phyloP scores from a whole-genome alignment of 2,329 filamentous ascomycete species.

The Fusarium drepaniforme region DNA sequence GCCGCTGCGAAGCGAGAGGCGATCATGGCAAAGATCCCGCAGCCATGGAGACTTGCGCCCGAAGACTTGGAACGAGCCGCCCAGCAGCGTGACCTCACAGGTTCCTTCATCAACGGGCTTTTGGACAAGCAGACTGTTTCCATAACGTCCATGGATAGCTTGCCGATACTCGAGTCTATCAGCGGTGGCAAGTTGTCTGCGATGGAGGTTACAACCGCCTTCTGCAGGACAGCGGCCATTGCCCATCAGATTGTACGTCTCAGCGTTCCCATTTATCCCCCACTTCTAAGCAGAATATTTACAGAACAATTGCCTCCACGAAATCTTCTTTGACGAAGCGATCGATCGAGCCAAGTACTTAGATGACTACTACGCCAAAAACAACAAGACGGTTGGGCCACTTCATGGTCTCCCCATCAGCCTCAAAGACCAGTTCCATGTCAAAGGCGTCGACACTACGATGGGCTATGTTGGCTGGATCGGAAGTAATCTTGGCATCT shows the following conservation, averaged over 20 bases:
- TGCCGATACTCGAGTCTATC: slow-evolving; percentile 8
- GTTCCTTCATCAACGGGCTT: slow-evolving; percentile 34
- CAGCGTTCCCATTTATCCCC: not conserved
- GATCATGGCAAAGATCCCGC: slow-evolving; percentile 30
- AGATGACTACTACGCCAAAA: slow-evolving; percentile 17
- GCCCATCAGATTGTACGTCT: slow-evolving; percentile 66
- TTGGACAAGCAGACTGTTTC: slow-evolving; percentile 7
- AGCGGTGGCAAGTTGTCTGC: slow-evolving; percentile 19
- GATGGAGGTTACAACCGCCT: slow-evolving; percentile 62
- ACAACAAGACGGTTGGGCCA: slow-evolving; percentile 26
- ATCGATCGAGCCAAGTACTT: slow-evolving; percentile 22
- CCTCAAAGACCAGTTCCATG: slow-evolving; percentile 71
- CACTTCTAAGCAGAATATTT: not conserved
- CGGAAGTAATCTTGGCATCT: slow-evolving; percentile 16
- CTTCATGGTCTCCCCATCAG: slow-evolving; percentile 41
- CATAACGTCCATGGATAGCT: slow-evolving; percentile 23
- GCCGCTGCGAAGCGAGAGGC: slow-evolving; percentile 34
- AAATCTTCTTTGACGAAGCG: slow-evolving; percentile 36
- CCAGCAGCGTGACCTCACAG: slow-evolving; percentile 27
- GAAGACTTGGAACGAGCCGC: slow-evolving; percentile 25
- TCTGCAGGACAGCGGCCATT: slow-evolving; percentile 60
- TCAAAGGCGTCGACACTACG: slow-evolving; percentile 63
- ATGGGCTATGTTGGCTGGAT: slow-evolving; percentile 54
- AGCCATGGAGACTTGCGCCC: slow-evolving; percentile 33
- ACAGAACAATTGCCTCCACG: slow-evolving; percentile 35